These are phyloP conservation scores for Lotmaria passim DNA, from an alignment of 208 protist genomes.

Conservation along the genomic window DNA sequence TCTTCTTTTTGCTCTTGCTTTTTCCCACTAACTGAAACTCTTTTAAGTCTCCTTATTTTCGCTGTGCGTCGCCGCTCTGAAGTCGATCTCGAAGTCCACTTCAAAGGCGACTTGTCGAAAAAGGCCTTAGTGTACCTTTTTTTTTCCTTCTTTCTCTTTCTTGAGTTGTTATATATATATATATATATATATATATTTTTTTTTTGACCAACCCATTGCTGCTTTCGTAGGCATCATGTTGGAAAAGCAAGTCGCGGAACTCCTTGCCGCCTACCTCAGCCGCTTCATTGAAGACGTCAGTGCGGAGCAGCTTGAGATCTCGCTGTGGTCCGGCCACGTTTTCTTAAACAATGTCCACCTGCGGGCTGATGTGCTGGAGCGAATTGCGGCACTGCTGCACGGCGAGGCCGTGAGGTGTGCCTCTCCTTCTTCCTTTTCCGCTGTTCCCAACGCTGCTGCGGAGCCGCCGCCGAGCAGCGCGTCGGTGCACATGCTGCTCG, in stretches of 20 bases:
- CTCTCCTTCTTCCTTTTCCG: too few species aligned
- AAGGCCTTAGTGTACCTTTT: neutral
- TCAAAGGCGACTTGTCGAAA: too few species aligned
- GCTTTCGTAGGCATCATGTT: constrained; percentile 47
- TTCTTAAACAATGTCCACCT: constrained; percentile 75
- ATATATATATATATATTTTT: too few species aligned
- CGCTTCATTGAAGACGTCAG: constrained; percentile 78
- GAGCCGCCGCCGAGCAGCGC: constrained; percentile 10
- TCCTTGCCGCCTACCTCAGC: constrained; percentile 68
- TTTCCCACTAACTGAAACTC: too few species aligned
- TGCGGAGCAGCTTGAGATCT: constrained; percentile 76
- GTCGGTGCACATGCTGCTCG: constrained; percentile 53
- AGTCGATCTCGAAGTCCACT: too few species aligned
- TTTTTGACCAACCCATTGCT: neutral
- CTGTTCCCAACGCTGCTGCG: neutral
- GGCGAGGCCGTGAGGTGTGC: constrained; percentile 2
- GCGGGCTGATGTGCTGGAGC: constrained; percentile 62
- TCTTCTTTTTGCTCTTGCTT: too few species aligned
- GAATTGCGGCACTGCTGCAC: constrained; percentile 44
- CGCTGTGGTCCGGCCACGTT: constrained; percentile 82
- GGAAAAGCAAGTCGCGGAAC: constrained; percentile 70
- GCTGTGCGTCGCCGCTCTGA: too few species aligned
- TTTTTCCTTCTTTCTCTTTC: neutral
- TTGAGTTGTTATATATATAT: neutral
- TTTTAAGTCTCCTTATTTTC: too few species aligned